Percentiles rank a stretch among this genome's conserved stretches.
Conservation (phyloP, 148 eudicot species). For the Mesembryanthemum crystallinum region DNA sequence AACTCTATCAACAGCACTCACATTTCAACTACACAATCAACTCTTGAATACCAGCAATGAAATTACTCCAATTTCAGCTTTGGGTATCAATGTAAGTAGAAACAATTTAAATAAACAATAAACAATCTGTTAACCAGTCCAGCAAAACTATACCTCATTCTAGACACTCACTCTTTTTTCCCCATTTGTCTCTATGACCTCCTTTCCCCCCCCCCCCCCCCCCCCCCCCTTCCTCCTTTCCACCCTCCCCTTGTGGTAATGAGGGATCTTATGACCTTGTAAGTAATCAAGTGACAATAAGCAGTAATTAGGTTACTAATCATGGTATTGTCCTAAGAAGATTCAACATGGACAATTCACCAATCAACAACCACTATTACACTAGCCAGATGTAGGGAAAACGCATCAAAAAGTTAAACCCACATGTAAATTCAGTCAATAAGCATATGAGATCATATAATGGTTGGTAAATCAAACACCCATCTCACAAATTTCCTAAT, state of each 20-base stretch:
- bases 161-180: neutral
- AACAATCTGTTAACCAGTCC: neutral
- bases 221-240: too few species aligned
- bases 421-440: neutral
- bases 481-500: neutral
- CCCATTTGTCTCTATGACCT: neutral
- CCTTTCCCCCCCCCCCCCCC: neutral
- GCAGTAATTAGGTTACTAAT: neutral
- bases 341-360: neutral
- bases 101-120: neutral
- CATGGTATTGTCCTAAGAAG: neutral
- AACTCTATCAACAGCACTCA: neutral
- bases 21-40: neutral
- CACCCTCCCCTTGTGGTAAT: neutral
- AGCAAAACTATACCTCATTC: neutral
- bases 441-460: neutral
- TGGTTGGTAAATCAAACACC: conserved; percentile 7
- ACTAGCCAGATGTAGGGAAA: conserved; percentile 13
- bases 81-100: neutral
- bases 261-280: neutral
- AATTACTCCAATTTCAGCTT: neutral
- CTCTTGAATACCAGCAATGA: neutral
- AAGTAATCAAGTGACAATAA: neutral
- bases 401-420: neutral
- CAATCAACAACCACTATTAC: conserved; percentile 14